These are phyloP conservation scores for Fusarium luffae DNA, from an alignment of 2,329 filamentous ascomycete species.

Conservation along the genomic window DNA sequence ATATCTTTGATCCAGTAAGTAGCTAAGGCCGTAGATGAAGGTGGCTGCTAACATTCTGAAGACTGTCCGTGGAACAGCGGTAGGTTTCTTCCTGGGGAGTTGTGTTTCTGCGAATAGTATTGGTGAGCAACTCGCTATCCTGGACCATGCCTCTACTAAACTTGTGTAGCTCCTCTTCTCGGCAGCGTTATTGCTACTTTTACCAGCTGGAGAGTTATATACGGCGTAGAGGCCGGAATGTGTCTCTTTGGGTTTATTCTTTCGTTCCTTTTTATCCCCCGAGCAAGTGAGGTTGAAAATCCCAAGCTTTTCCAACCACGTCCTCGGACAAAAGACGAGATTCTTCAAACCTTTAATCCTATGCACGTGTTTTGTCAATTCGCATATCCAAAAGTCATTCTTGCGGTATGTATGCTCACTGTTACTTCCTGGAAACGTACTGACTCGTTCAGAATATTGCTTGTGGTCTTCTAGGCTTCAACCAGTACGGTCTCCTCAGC, in stretches of 20 bases:
- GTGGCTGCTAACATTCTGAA: background rate
- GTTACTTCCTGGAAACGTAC: rapidly evolving
- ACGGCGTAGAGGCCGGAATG: conserved; percentile 44
- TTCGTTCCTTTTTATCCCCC: conserved; percentile 43
- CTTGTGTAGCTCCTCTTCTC: conserved; percentile 31
- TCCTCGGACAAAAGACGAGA: conserved; percentile 24
- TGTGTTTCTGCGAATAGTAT: conserved; percentile 43
- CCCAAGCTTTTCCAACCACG: conserved; percentile 30
- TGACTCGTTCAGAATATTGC: conserved; percentile 35
- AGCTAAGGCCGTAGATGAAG: rapidly evolving
- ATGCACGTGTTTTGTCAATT: conserved; percentile 45
- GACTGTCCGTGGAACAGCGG: conserved; percentile 42
- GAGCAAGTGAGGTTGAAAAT: conserved; percentile 36
- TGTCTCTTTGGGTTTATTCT: conserved; percentile 40
- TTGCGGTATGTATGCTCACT: conserved; percentile 24
- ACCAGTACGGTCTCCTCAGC: conserved; percentile 66
- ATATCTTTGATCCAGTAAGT: conserved; percentile 44
- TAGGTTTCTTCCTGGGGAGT: conserved; percentile 44
- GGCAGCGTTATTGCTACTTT: conserved; percentile 46
- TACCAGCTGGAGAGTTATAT: conserved; percentile 46
- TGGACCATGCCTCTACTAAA: background rate
- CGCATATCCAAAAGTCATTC: conserved; percentile 36
- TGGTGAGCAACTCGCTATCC: conserved; percentile 14
- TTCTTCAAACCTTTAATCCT: conserved; percentile 41
- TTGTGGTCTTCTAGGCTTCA: conserved; percentile 42